phyloP scores from a whole-genome alignment of 192 early-diverging fungal genomes.

The Pecoramyces ruminantium region DNA sequence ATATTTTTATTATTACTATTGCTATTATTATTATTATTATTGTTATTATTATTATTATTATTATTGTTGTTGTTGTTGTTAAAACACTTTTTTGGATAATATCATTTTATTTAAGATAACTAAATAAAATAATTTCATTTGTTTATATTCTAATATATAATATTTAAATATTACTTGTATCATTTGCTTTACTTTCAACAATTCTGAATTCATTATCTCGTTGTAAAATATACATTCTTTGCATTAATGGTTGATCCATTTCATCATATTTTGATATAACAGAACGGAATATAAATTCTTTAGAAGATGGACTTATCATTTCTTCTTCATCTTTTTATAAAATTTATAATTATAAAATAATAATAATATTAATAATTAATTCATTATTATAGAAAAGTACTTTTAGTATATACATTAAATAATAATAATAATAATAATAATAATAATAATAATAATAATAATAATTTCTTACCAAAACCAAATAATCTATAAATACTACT shows the following conservation, averaged over 20 bases:
- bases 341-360: too few species aligned
- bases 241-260: slow-evolving; percentile 6
- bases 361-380: too few species aligned
- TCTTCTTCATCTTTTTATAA: slow-evolving; percentile 19
- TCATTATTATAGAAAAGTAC: too few species aligned
- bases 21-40: too few species aligned
- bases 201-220: slow-evolving; percentile 28
- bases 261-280: slow-evolving; percentile 4
- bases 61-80: too few species aligned
- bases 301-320: slow-evolving; percentile 25
- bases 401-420: too few species aligned
- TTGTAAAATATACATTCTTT: slow-evolving; percentile 21
- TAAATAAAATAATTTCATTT: too few species aligned
- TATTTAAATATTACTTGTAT: background rate
- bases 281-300: slow-evolving; percentile 31
- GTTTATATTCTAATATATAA: too few species aligned
- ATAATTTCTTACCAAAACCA: slow-evolving; percentile 8
- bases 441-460: background rate
- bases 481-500: slow-evolving; percentile 36
- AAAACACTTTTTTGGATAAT: too few species aligned
- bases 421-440: background rate
- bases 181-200: slow-evolving; percentile 14
- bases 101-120: too few species aligned
- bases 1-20: too few species aligned
- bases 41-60: too few species aligned